Evolutionary conservation across 257 asterid genomes (phyloP).

Genomic region (Primulina tabacum): DNA sequence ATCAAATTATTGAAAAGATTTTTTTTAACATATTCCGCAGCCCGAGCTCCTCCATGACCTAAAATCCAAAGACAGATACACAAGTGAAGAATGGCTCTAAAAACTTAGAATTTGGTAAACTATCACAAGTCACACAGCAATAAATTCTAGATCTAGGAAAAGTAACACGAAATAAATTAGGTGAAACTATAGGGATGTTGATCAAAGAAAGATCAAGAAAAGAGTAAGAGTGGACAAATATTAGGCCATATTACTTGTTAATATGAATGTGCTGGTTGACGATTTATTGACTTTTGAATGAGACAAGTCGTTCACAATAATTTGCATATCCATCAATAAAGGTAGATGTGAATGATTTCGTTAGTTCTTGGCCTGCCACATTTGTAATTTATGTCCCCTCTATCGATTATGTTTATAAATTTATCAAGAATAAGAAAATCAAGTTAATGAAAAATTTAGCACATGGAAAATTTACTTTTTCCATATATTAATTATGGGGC

Average conservation of each 20-base stretch:
- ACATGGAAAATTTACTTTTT: background rate
- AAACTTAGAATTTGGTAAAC: background rate
- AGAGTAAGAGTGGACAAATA: background rate
- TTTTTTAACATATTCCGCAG: conserved; percentile 92
- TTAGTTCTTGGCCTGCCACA: background rate
- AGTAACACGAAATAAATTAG: background rate
- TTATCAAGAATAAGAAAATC: background rate
- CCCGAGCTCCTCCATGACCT: conserved; percentile 99
- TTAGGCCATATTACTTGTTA: background rate
- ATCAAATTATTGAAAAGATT: conserved; percentile 93
- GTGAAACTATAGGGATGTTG: background rate
- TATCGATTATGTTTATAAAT: background rate
- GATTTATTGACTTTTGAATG: background rate
- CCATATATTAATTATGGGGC: background rate
- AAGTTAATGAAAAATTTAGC: background rate
- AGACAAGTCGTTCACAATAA: background rate
- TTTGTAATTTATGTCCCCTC: background rate
- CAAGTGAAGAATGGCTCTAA: conserved; percentile 1
- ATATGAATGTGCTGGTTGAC: background rate
- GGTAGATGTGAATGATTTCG: background rate
- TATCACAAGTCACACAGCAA: background rate
- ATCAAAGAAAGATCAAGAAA: background rate
- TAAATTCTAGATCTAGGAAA: background rate
- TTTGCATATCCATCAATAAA: background rate
- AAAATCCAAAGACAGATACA: conserved; percentile 24